Evolutionary conservation across 768 basidiomycete genomes (phyloP).

Genomic region (Xerocomus spinulosus): DNA sequence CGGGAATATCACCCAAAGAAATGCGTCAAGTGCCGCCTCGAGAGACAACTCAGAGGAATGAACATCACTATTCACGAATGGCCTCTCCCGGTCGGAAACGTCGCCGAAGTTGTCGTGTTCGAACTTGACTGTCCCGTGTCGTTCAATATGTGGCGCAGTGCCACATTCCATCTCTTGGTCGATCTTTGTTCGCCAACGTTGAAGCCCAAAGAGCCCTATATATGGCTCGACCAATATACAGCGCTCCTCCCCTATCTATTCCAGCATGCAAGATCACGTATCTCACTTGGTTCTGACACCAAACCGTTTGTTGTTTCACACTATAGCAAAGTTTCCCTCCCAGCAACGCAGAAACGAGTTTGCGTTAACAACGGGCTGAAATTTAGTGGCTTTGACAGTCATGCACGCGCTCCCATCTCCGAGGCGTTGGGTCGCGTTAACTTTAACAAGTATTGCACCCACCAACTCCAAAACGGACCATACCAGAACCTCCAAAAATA

Average conservation of each 20-base stretch:
- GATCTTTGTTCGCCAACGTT: conserved; percentile 29
- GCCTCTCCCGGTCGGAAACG: conserved; percentile 36
- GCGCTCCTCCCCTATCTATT: conserved; percentile 12
- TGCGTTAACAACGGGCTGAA: conserved; percentile 34
- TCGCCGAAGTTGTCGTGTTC: conserved; percentile 36
- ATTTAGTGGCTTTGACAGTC: conserved; percentile 29
- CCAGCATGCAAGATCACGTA: conserved; percentile 15
- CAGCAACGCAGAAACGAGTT: conserved; percentile 11
- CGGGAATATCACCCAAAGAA: neutral
- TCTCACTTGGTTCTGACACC: conserved; percentile 23
- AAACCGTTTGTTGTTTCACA: conserved; percentile 20
- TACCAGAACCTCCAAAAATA: conserved; percentile 38
- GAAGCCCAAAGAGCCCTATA: conserved; percentile 7
- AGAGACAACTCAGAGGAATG: conserved; percentile 19
- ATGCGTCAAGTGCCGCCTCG: conserved; percentile 31
- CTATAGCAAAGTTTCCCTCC: conserved; percentile 12
- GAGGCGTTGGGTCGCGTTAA: conserved; percentile 7
- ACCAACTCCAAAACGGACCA: conserved; percentile 27
- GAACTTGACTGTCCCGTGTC: conserved; percentile 38
- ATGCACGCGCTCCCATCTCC: conserved; percentile 10
- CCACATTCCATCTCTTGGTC: conserved; percentile 36
- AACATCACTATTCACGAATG: conserved; percentile 40
- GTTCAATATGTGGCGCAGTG: conserved; percentile 42
- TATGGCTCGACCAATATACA: conserved; percentile 10
- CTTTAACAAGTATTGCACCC: conserved; percentile 27